A percentile compares a stretch with the other conserved stretches of the same genome.
These are phyloP conservation scores for Ceratobasidium sp. DNA, from an alignment of 1,284 basidiomycete genomes.

Conservation along the genomic window DNA sequence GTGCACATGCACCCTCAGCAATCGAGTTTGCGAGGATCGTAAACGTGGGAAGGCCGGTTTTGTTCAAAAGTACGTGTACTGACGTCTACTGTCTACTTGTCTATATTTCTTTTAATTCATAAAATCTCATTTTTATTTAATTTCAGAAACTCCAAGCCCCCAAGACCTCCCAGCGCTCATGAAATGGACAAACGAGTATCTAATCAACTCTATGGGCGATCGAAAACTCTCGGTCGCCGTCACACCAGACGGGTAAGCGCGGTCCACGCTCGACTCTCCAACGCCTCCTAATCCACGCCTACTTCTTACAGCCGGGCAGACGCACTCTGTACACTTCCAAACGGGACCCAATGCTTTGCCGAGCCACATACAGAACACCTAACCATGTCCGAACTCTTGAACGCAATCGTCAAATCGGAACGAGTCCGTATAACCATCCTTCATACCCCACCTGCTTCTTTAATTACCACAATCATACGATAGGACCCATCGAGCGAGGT, in stretches of 20 bases:
- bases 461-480: neutral
- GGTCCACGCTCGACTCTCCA: conserved; percentile 6
- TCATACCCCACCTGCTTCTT: neutral
- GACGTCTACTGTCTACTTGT: neutral
- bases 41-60: conserved; percentile 79
- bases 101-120: neutral
- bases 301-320: conserved; percentile 81
- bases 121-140: too few relatives aligned
- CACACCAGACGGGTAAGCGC: conserved; percentile 82
- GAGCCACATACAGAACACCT: conserved; percentile 80
- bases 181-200: conserved; percentile 75
- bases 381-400: conserved; percentile 72
- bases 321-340: conserved; percentile 71
- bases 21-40: conserved; percentile 81
- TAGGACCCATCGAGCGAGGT: conserved; percentile 60
- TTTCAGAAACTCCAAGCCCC: too few relatives aligned
- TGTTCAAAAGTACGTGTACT: conserved; percentile 72
- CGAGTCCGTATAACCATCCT: conserved; percentile 33
- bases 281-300: neutral
- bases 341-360: conserved; percentile 76
- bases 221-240: conserved; percentile 77
- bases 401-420: conserved; percentile 50
- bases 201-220: conserved; percentile 68
- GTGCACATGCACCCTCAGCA: conserved; percentile 72
- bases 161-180: conserved; percentile 49